phyloP scores from a whole-genome alignment of 2,329 filamentous ascomycete genomes.

The Trichoderma sp. region DNA sequence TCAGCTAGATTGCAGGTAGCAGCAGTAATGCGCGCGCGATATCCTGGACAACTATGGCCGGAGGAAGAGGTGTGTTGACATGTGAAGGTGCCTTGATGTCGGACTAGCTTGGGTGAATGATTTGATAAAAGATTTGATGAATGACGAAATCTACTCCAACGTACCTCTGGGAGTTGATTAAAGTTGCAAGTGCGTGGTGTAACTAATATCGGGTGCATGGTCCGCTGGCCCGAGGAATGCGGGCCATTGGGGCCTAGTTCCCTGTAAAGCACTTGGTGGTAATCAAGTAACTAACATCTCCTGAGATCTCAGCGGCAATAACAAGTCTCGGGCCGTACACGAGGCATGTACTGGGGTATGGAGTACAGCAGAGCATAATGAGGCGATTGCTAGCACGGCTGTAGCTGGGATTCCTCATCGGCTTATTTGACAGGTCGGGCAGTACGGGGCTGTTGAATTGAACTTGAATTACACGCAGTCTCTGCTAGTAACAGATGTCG shows the following conservation, averaged over 20 bases:
- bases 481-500: too few species aligned
- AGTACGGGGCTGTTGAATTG: background rate
- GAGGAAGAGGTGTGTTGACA: background rate
- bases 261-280: background rate
- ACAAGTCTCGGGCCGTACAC: background rate
- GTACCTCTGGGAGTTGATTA: background rate
- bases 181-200: background rate
- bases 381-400: background rate
- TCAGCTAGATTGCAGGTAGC: background rate
- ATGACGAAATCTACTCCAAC: background rate
- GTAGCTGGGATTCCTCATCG: background rate
- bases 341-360: background rate
- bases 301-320: background rate
- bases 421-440: background rate
- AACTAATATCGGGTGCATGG: background rate
- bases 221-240: conserved; percentile 20
- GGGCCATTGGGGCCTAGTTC: conserved; percentile 1
- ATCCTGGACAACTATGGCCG: background rate
- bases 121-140: background rate
- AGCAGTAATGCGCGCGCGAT: background rate
- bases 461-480: too few species aligned
- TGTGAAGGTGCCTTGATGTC: background rate
- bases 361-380: background rate
- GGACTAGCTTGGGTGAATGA: background rate
- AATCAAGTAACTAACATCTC: background rate